A percentile compares a stretch with the other conserved stretches of the same genome.
These are phyloP conservation scores for Eustoma russellianum DNA, from an alignment of 257 asterid genomes.

Conservation along the genomic window DNA sequence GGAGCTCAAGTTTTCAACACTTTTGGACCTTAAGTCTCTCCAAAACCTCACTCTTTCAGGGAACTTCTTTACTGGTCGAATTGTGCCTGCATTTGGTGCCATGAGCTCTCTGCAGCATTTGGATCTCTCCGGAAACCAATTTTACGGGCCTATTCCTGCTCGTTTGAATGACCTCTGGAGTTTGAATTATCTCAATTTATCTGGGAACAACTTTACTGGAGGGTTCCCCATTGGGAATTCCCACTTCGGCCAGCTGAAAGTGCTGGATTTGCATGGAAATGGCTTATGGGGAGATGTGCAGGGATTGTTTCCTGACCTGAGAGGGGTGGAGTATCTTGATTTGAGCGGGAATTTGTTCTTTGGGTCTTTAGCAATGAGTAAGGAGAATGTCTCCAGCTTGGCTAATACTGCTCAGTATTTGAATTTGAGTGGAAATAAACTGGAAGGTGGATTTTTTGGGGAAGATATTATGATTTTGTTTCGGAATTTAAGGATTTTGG, in stretches of 20 bases:
- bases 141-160: constrained; percentile 71
- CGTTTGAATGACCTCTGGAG: constrained; percentile 56
- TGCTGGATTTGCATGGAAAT: constrained; percentile 69
- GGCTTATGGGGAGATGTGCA: constrained; percentile 42
- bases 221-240: constrained; percentile 55
- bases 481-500: constrained; percentile 56
- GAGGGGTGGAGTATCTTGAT: constrained; percentile 63
- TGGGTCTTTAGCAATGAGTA: constrained; percentile 44
- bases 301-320: constrained; percentile 43
- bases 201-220: constrained; percentile 48
- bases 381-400: constrained; percentile 57
- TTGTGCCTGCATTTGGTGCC: constrained; percentile 60
- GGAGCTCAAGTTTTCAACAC: constrained; percentile 62
- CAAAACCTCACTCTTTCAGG: constrained; percentile 62
- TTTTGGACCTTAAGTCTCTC: constrained; percentile 45
- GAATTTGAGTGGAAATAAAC: constrained; percentile 53
- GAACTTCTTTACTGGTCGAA: constrained; percentile 61
- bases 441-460: constrained; percentile 53
- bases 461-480: constrained; percentile 41
- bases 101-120: constrained; percentile 54
- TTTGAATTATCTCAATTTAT: constrained; percentile 51
- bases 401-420: constrained; percentile 52
- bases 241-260: constrained; percentile 63
- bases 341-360: constrained; percentile 55
- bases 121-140: constrained; percentile 71